Evolutionary conservation across 179 eudicot genomes (phyloP).

Genomic region (Silene coronaria): DNA sequence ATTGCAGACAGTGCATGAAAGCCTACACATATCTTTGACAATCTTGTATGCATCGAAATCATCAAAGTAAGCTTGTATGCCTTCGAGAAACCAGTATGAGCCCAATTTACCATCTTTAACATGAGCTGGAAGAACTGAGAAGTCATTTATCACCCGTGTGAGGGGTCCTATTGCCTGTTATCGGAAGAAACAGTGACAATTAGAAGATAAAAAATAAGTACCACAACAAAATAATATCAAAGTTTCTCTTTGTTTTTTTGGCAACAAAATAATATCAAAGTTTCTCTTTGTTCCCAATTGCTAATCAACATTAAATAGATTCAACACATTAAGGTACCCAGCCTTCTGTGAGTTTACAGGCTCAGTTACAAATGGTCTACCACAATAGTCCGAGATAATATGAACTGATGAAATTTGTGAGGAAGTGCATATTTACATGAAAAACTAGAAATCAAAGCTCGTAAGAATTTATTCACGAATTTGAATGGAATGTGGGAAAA

Average conservation of each 20-base stretch:
- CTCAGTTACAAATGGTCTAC: background rate
- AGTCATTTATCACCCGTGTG: constrained; percentile 61
- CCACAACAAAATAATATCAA: background rate
- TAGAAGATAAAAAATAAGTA: constrained; percentile 5
- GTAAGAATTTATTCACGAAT: background rate
- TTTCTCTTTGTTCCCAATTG: background rate
- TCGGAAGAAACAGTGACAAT: constrained; percentile 7
- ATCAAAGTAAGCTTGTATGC: constrained; percentile 66
- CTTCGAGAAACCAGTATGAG: constrained; percentile 79
- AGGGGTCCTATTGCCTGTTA: constrained; percentile 75
- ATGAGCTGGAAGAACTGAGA: constrained; percentile 61
- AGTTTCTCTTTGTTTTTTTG: no score
- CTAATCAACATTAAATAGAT: background rate
- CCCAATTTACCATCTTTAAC: constrained; percentile 69
- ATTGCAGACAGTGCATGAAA: constrained; percentile 77
- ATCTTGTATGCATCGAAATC: constrained; percentile 77
- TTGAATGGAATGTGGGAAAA: background rate
- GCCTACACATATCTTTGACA: constrained; percentile 85
- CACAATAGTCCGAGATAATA: background rate
- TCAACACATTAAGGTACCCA: background rate
- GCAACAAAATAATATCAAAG: background rate
- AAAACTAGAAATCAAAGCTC: constrained; percentile 6
- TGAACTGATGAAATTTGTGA: background rate
- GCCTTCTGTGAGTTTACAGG: background rate
- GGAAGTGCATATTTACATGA: background rate